phyloP scores from a whole-genome alignment of 306 rosid genomes.

The Senna tora region DNA sequence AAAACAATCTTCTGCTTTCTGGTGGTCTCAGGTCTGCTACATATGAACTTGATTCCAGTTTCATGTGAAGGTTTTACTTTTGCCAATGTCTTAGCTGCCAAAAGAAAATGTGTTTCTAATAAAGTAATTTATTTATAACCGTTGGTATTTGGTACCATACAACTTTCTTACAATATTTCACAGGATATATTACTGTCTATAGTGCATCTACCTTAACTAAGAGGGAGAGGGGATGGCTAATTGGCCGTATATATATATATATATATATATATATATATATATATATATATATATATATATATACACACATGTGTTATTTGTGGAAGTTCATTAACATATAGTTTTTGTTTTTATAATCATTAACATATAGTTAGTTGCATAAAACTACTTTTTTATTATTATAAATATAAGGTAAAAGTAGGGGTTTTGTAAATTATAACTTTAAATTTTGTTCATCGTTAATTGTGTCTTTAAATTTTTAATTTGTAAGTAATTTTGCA shows the following conservation, averaged over 20 bases:
- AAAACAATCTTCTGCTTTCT: slow-evolving; percentile 60
- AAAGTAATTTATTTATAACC: too few species aligned
- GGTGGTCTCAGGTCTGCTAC: slow-evolving; percentile 49
- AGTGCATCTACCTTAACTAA: too few species aligned
- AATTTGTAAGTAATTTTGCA: too few species aligned
- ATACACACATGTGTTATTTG: background rate
- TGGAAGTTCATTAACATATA: background rate
- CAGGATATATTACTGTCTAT: background rate
- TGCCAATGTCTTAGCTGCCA: slow-evolving; percentile 73
- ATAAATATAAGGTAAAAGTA: too few species aligned
- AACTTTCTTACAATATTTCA: background rate
- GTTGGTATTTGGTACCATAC: background rate
- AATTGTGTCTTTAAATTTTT: too few species aligned
- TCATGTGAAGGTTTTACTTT: slow-evolving; percentile 71
- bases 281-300: background rate
- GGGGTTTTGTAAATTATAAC: too few species aligned
- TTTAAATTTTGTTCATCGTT: too few species aligned
- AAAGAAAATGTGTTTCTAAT: background rate
- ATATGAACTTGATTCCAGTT: slow-evolving; percentile 65
- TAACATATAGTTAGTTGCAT: too few species aligned
- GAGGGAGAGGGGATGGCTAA: background rate
- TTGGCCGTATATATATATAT: too few species aligned
- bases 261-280: too few species aligned
- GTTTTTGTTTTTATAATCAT: too few species aligned
- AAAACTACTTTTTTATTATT: too few species aligned